Conservation (phyloP, 225 moss, liverwort and hornwort genomes). For the Antitrichia curtipendula region DNA sequence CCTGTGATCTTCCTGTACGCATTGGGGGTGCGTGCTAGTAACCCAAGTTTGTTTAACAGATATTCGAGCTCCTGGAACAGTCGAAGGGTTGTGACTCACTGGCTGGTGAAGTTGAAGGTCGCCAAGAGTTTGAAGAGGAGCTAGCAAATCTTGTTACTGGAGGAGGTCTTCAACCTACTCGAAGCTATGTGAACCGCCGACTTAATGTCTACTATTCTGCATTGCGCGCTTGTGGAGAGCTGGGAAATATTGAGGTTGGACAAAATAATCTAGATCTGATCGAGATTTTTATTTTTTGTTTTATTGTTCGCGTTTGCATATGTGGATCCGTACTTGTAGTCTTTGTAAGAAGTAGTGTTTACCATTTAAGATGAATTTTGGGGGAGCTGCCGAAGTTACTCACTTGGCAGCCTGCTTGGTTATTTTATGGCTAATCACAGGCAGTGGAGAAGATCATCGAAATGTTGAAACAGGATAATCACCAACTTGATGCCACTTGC, state of each 20-base stretch:
- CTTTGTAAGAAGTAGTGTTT: not conserved
- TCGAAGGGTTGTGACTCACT: constrained; percentile 53
- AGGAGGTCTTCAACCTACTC: constrained; percentile 45
- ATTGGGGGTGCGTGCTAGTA: not conserved
- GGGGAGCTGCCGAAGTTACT: not conserved
- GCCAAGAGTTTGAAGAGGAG: constrained; percentile 51
- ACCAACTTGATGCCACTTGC: constrained; percentile 47
- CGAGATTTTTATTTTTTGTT: not conserved
- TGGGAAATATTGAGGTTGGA: constrained; percentile 56
- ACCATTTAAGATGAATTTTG: not conserved
- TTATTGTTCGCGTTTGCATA: not conserved
- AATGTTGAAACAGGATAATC: constrained; percentile 46
- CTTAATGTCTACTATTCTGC: constrained; percentile 70
- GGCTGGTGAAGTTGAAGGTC: constrained; percentile 32
- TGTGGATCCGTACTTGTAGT: not conserved
- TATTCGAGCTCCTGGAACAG: constrained; percentile 73
- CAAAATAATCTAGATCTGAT: not conserved
- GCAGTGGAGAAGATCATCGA: constrained; percentile 48
- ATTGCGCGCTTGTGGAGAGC: constrained; percentile 32
- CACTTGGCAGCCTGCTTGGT: not conserved
- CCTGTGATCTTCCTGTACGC: not conserved
- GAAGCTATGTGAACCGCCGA: constrained; percentile 44
- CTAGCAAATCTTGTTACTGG: constrained; percentile 38
- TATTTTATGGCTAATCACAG: constrained; percentile 20
- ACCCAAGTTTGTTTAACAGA: constrained; percentile 21